Conservation (phyloP, 129 eudicot genomes). For the Sambucus nigra region DNA sequence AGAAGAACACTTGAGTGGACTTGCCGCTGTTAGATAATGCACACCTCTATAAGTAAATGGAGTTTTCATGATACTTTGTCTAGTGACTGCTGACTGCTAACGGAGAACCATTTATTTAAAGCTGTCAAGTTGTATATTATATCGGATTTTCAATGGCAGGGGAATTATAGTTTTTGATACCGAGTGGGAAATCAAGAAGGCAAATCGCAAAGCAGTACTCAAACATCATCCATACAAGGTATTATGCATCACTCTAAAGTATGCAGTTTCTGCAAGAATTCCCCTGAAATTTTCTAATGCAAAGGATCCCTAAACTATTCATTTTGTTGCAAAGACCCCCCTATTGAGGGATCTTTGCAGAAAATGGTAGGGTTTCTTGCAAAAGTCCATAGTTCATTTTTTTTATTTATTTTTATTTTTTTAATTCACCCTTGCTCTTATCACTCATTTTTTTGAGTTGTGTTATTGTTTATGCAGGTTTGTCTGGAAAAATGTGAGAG, state of each 20-base stretch:
- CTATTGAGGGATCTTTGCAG: too few species aligned
- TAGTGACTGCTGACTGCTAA: background rate
- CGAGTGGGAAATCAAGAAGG: constrained; percentile 75
- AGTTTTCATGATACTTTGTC: background rate
- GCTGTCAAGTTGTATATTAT: background rate
- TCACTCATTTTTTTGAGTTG: constrained; percentile 1
- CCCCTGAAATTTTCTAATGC: too few species aligned
- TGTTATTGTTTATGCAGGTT: constrained; percentile 36
- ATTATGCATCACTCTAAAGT: too few species aligned
- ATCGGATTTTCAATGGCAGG: too few species aligned
- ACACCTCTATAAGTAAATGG: too few species aligned
- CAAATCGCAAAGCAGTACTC: constrained; percentile 91
- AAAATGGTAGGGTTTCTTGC: constrained; percentile 3
- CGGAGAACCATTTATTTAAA: background rate
- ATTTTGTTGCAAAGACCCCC: too few species aligned
- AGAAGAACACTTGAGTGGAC: too few species aligned
- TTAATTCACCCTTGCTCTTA: background rate
- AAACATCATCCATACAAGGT: constrained; percentile 99
- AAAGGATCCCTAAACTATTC: too few species aligned
- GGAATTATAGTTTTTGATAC: constrained; percentile 67
- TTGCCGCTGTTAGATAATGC: background rate
- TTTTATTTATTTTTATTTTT: background rate
- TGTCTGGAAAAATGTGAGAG: constrained; percentile 55
- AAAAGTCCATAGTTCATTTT: background rate
- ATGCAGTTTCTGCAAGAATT: too few species aligned